Conservation (phyloP, 2,329 filamentous ascomycete species). For the Sphaerulina musiva region DNA sequence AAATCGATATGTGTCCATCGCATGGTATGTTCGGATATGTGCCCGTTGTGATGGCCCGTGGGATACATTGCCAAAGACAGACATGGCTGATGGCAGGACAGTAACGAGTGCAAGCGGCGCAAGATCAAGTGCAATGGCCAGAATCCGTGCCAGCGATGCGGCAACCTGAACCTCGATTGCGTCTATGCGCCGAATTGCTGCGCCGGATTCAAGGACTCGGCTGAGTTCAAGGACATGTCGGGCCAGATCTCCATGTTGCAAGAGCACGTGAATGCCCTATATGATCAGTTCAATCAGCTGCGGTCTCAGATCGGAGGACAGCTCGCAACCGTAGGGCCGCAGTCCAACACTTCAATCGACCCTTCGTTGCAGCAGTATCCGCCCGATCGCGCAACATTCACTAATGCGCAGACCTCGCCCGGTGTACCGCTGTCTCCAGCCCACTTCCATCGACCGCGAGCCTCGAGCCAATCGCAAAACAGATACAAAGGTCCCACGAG, state of each 20-base stretch:
- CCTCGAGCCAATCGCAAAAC: conserved; percentile 41
- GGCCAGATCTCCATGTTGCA: conserved; percentile 68
- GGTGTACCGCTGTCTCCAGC: conserved; percentile 30
- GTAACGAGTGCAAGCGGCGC: conserved; percentile 59
- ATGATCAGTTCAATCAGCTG: conserved; percentile 62
- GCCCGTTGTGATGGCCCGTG: background rate
- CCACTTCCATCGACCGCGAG: conserved; percentile 28
- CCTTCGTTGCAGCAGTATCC: conserved; percentile 31
- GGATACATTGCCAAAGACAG: too few species aligned
- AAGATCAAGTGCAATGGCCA: conserved; percentile 66
- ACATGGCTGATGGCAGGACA: conserved; percentile 24
- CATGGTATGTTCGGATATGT: conserved; percentile 46
- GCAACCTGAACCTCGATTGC: conserved; percentile 57
- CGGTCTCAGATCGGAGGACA: conserved; percentile 43
- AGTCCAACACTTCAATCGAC: conserved; percentile 29
- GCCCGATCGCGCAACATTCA: conserved; percentile 16
- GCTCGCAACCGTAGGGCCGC: conserved; percentile 4
- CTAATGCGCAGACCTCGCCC: conserved; percentile 20
- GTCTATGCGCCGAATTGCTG: conserved; percentile 62
- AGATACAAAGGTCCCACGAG: conserved; percentile 81
- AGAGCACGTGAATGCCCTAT: conserved; percentile 74
- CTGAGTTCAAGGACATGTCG: conserved; percentile 81
- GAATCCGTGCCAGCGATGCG: conserved; percentile 58
- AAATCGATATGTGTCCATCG: conserved; percentile 62
- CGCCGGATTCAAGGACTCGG: conserved; percentile 84